phyloP scores from a whole-genome alignment of 2,329 filamentous ascomycete genomes.

The Aschersonia sp. region DNA sequence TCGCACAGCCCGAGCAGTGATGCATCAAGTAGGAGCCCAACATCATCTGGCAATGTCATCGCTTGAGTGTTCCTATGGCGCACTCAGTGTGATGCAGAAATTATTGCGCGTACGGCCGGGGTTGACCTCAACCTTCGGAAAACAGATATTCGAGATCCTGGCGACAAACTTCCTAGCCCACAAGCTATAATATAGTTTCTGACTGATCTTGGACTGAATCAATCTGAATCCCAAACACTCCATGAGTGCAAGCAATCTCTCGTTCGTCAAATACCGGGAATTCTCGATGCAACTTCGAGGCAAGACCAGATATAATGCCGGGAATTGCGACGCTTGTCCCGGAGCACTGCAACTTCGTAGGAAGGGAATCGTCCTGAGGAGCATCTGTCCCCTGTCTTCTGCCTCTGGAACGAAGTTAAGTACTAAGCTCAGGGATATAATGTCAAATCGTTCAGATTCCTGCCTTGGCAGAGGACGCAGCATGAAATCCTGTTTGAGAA shows the following conservation, averaged over 20 bases:
- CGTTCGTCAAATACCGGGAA: constrained; percentile 74
- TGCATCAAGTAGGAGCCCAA: background rate
- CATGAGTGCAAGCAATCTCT: constrained; percentile 60
- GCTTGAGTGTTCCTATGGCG: no score
- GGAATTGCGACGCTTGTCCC: constrained; percentile 27
- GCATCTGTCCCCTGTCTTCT: constrained; percentile 65
- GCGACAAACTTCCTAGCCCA: constrained; percentile 42
- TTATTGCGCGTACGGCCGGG: constrained; percentile 73
- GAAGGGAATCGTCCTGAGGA: constrained; percentile 60
- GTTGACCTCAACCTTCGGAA: constrained; percentile 58
- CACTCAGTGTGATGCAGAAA: constrained; percentile 65
- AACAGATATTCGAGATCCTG: constrained; percentile 7
- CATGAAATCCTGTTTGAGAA: constrained; percentile 91
- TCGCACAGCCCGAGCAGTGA: no score
- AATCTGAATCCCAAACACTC: constrained; percentile 55
- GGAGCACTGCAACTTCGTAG: constrained; percentile 24
- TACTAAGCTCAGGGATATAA: constrained; percentile 83
- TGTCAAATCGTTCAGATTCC: constrained; percentile 58
- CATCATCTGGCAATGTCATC: background rate
- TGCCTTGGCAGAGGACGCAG: constrained; percentile 55
- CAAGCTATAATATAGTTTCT: constrained; percentile 81
- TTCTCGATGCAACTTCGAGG: constrained; percentile 81
- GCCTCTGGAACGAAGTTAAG: constrained; percentile 86
- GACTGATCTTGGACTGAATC: constrained; percentile 54
- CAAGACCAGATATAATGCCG: constrained; percentile 74